A percentile compares a stretch with the other conserved stretches of the same genome.
Evolutionary conservation across 2,329 filamentous ascomycete genomes (phyloP).

Genomic region (Xylariaceae sp.): DNA sequence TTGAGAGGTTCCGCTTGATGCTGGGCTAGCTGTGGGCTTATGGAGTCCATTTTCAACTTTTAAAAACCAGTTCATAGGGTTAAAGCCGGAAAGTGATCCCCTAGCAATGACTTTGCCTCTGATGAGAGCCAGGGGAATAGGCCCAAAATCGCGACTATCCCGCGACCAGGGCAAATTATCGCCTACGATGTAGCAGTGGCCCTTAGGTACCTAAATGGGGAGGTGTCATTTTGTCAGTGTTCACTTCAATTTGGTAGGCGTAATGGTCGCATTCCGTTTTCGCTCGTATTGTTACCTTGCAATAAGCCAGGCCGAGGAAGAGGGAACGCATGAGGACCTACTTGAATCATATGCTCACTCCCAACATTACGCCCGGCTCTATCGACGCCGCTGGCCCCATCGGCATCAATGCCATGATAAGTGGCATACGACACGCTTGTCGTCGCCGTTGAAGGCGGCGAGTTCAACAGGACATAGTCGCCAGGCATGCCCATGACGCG

Average conservation of each 20-base stretch:
- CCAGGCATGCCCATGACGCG: conserved; percentile 71
- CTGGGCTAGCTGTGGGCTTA: conserved; percentile 3
- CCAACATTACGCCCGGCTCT: conserved; percentile 12
- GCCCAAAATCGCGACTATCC: conserved; percentile 83
- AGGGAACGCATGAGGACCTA: conserved; percentile 30
- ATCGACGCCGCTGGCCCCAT: conserved; percentile 18
- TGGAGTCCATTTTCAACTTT: conserved; percentile 43
- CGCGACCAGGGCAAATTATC: conserved; percentile 81
- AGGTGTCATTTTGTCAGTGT: not conserved
- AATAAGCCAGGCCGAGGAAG: not conserved
- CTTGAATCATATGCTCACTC: conserved; percentile 57
- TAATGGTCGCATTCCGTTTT: not conserved
- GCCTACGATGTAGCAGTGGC: conserved; percentile 86
- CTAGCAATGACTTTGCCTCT: conserved; percentile 72
- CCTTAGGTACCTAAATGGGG: conserved; percentile 65
- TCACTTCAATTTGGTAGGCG: not conserved
- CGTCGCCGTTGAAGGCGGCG: conserved; percentile 33
- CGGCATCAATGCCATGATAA: not conserved
- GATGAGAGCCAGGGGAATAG: conserved; percentile 77
- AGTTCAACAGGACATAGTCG: conserved; percentile 66
- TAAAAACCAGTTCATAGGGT: conserved; percentile 46
- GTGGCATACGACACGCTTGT: not conserved
- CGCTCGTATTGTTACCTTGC: not conserved
- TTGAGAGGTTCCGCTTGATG: not conserved
- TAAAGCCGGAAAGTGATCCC: conserved; percentile 30